Base-by-base conservation (phyloP, 352 stramenopile species). In the Thalassiosira ordinaria region DNA sequence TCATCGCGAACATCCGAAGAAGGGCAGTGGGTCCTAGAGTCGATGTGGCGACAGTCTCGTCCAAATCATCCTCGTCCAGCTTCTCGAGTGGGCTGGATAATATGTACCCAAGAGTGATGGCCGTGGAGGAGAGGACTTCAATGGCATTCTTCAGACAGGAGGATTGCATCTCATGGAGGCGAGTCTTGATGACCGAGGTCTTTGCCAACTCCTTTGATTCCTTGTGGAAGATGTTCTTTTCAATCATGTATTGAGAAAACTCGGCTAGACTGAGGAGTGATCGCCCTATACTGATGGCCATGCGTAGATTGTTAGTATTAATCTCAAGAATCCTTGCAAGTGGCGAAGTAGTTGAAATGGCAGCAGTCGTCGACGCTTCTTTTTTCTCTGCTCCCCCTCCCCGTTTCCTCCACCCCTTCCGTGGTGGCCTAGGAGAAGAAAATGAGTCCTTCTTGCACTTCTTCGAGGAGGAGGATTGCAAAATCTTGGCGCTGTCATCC, bases 1-100 rank as follows among this genome's bases (percentile, higher is more conserved):
- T 68, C 47, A 78, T 20, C 16, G 71, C 35, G 71, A 86, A 86
- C 39, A 56, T 47, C 29, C 80, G 57, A 56, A 82, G 72, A 16
- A 66, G 62, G 2, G 39, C 27, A 37, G 37, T 29, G 14, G 78
- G 72, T 13, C 67, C 66, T 27, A 60, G 39, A 37, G 57, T 41
- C 35, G 6, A 13, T 13, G 51, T 70, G 7, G 14, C 26, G 35
- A 81, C 63, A 13, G 60, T 71, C 24, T 84, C 68, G 27, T 80
- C 79, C 35, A 87, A 64, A 57, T 87, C 79, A 49, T 87, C 79
- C 57, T 87, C 79, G 24, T 84, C 79, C 51, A 84, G 37, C 14
- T 69, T 77, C 11, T 79, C 56, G 31, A 84, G 52, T 39, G 44
- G 53, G 11, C 59, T 61, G 1, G 59, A 74, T 69, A 81, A 59